phyloP scores from a whole-genome alignment of 108 stramenopile species.

The Aureococcus anophagefferens region DNA sequence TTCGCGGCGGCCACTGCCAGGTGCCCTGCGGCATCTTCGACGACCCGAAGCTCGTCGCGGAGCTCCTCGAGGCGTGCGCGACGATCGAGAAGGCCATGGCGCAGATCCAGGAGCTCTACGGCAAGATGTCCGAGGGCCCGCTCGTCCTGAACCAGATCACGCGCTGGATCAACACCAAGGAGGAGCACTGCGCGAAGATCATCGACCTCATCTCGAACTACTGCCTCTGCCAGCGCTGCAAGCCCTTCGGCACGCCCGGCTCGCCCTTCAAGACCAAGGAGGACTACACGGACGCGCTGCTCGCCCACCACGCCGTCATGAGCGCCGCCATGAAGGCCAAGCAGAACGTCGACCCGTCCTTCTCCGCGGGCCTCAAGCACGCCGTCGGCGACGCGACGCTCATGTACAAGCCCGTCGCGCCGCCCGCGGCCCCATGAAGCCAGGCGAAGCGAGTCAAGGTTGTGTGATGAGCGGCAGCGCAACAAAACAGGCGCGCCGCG shows the following conservation, averaged over 20 bases:
- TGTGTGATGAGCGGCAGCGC: too few relatives aligned
- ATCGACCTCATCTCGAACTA: background rate
- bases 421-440: too few relatives aligned
- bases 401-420: constrained; percentile 56
- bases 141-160: background rate
- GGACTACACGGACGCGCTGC: too few relatives aligned
- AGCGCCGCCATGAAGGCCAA: too few relatives aligned
- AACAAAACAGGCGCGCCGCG: too few relatives aligned
- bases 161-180: background rate
- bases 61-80: background rate
- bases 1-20: constrained; percentile 59
- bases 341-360: constrained; percentile 25
- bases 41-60: background rate
- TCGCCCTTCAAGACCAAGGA: too few relatives aligned
- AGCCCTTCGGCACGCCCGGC: too few relatives aligned
- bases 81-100: constrained; percentile 2
- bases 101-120: background rate
- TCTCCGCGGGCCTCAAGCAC: constrained; percentile 56
- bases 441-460: too few relatives aligned
- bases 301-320: too few relatives aligned
- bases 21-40: constrained; percentile 6
- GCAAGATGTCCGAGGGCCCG: background rate
- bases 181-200: background rate
- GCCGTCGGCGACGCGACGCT: constrained; percentile 58
- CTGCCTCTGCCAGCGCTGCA: too few relatives aligned